A percentile compares a stretch with the other conserved stretches of the same genome.
phyloP scores from a whole-genome alignment of 2,329 filamentous ascomycete species.

The Pseudogymnoascus sp. region DNA sequence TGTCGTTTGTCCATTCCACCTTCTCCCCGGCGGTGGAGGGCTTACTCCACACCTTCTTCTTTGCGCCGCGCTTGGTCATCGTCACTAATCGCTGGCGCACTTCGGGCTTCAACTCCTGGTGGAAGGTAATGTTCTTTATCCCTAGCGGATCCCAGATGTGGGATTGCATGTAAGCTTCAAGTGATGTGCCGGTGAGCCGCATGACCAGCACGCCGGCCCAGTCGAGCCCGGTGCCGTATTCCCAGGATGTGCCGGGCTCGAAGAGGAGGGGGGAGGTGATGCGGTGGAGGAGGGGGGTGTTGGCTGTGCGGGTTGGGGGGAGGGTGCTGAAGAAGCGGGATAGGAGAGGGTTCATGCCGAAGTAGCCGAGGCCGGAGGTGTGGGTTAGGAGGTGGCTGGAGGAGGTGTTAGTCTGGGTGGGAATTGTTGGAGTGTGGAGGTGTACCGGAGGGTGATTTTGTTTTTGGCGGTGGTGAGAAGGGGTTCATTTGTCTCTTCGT shows the following conservation, averaged over 20 bases:
- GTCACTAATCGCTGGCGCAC: constrained; percentile 16
- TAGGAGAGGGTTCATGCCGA: constrained; percentile 14
- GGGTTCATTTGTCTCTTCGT: constrained; percentile 17
- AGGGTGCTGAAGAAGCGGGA: constrained; percentile 10
- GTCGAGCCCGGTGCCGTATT: constrained; percentile 48
- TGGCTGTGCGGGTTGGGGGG: not conserved
- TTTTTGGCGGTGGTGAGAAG: constrained; percentile 15
- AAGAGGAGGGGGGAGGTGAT: constrained; percentile 45
- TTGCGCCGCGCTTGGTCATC: constrained; percentile 13
- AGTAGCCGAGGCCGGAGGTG: constrained; percentile 22
- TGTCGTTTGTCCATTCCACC: constrained; percentile 9
- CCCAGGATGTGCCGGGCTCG: constrained; percentile 56
- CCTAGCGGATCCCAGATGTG: constrained; percentile 23
- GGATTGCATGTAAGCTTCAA: constrained; percentile 20
- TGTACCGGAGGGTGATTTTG: constrained; percentile 25
- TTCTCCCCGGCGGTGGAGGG: not conserved
- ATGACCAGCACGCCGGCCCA: constrained; percentile 48
- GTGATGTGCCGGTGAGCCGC: constrained; percentile 25
- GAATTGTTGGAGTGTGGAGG: not conserved
- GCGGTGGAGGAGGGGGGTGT: not conserved
- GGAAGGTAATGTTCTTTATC: constrained; percentile 20
- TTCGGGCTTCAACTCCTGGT: constrained; percentile 19
- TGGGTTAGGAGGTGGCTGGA: constrained; percentile 25
- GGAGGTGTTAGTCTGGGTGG: not conserved
- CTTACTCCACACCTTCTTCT: not conserved